A percentile compares a stretch with the other conserved stretches of the same genome.
Conservation (phyloP, 1,284 basidiomycete genomes). For the Ustilago crameri region DNA sequence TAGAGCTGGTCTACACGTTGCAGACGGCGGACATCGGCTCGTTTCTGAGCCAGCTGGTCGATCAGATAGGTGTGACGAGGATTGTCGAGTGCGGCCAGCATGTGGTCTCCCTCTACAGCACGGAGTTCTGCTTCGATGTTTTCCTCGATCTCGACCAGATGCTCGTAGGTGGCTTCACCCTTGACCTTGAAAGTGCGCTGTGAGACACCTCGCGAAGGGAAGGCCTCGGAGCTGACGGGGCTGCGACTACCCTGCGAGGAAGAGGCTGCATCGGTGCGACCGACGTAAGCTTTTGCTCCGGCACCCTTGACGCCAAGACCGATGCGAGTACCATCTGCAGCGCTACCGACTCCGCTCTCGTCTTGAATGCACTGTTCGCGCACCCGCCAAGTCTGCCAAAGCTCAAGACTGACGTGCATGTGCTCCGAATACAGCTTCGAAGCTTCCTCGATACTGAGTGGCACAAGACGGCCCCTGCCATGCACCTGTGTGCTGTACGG, state of each 20-base stretch:
- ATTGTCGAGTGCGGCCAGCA: slow-evolving; percentile 62
- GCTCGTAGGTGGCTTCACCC: slow-evolving; percentile 59
- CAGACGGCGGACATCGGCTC: slow-evolving; percentile 59
- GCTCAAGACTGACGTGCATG: slow-evolving; percentile 86
- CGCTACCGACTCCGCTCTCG: slow-evolving; percentile 89
- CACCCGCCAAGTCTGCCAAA: slow-evolving; percentile 94
- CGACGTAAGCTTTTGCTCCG: slow-evolving; percentile 26
- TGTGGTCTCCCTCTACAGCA: slow-evolving; percentile 54
- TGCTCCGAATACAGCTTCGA: slow-evolving; percentile 88
- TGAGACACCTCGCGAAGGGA: slow-evolving; percentile 23
- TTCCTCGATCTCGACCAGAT: slow-evolving; percentile 58
- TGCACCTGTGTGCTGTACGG: slow-evolving; percentile 77
- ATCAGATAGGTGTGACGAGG: slow-evolving; percentile 44
- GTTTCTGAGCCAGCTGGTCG: slow-evolving; percentile 50
- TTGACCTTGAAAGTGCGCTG: slow-evolving; percentile 48
- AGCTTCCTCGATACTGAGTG: slow-evolving; percentile 94
- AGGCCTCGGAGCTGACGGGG: slow-evolving; percentile 52
- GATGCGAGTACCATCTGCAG: slow-evolving; percentile 54
- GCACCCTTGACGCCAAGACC: slow-evolving; percentile 43
- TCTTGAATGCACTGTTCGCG: slow-evolving; percentile 92
- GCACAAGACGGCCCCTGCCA: slow-evolving; percentile 74
- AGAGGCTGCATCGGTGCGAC: slow-evolving; percentile 39
- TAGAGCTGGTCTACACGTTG: slow-evolving; percentile 63
- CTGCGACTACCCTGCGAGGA: slow-evolving; percentile 58
- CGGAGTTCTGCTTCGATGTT: slow-evolving; percentile 53